Conservation (phyloP, 2,329 filamentous ascomycete genomes). For the Colletotrichum paranaense region DNA sequence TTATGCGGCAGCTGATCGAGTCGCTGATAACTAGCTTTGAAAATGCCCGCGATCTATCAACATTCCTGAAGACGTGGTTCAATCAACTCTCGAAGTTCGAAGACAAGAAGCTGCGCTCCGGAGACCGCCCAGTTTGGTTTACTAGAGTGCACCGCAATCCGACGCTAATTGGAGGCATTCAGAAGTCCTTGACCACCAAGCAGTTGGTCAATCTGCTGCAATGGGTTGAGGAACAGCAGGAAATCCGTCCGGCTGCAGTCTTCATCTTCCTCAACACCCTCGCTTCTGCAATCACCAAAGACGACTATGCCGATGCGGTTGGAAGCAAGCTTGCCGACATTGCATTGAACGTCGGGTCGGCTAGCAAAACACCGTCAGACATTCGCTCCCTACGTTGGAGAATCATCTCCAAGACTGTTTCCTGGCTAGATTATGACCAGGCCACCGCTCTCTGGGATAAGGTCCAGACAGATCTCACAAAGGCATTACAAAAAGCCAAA, state of each 20-base stretch:
- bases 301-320: constrained; percentile 55
- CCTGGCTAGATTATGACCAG: constrained; percentile 47
- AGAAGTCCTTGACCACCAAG: constrained; percentile 56
- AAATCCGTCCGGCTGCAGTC: constrained; percentile 44
- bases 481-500: constrained; percentile 46
- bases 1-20: constrained; percentile 50
- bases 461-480: constrained; percentile 46
- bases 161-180: constrained; percentile 42
- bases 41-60: constrained; percentile 54
- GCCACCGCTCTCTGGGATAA: constrained; percentile 46
- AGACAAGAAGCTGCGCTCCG: constrained; percentile 14
- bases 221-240: constrained; percentile 52
- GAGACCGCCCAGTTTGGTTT: constrained; percentile 42
- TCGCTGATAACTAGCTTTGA: constrained; percentile 58
- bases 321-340: constrained; percentile 52
- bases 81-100: constrained; percentile 52
- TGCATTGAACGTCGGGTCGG: constrained; percentile 40
- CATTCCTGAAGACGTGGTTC: constrained; percentile 61
- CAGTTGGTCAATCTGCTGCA: constrained; percentile 56
- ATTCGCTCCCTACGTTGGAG: constrained; percentile 54
- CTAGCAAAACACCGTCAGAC: constrained; percentile 43
- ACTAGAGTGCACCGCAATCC: constrained; percentile 30
- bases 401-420: constrained; percentile 48
- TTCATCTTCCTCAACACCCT: constrained; percentile 57
- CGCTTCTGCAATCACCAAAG: constrained; percentile 52